Evolutionary conservation across 768 basidiomycete genomes (phyloP).

Genomic region (Podaxis rugospora): DNA sequence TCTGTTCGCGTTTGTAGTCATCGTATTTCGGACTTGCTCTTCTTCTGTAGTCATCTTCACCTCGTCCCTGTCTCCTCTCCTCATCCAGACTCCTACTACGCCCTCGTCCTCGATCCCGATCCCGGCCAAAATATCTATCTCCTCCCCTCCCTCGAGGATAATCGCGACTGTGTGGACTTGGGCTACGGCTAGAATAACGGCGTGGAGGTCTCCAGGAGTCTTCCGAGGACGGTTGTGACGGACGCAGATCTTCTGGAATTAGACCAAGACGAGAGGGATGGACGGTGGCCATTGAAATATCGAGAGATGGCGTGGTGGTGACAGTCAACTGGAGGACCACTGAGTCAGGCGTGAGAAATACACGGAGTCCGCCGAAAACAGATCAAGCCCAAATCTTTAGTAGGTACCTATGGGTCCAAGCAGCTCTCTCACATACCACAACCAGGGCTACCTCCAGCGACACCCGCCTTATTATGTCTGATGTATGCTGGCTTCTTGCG

Average conservation of each 20-base stretch:
- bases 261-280: conserved; percentile 71
- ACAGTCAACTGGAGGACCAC: neutral
- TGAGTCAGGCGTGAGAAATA: neutral
- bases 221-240: conserved; percentile 18
- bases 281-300: conserved; percentile 55
- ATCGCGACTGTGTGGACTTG: conserved; percentile 25
- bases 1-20: conserved; percentile 41
- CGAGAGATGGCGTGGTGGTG: neutral
- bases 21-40: conserved; percentile 58
- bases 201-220: conserved; percentile 37
- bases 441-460: conserved; percentile 4
- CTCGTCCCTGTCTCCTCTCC: conserved; percentile 16
- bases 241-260: conserved; percentile 41
- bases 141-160: conserved; percentile 27
- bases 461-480: neutral
- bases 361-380: neutral
- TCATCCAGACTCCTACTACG: conserved; percentile 19
- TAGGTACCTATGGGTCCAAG: neutral
- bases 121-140: conserved; percentile 21
- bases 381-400: neutral
- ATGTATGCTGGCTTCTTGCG: neutral
- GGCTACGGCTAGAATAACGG: conserved; percentile 24
- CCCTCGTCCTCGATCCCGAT: conserved; percentile 13
- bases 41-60: conserved; percentile 16
- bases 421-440: neutral